Evolutionary conservation across 2,329 filamentous ascomycete species (phyloP).

Genomic region (Fusarium abutilonis): DNA sequence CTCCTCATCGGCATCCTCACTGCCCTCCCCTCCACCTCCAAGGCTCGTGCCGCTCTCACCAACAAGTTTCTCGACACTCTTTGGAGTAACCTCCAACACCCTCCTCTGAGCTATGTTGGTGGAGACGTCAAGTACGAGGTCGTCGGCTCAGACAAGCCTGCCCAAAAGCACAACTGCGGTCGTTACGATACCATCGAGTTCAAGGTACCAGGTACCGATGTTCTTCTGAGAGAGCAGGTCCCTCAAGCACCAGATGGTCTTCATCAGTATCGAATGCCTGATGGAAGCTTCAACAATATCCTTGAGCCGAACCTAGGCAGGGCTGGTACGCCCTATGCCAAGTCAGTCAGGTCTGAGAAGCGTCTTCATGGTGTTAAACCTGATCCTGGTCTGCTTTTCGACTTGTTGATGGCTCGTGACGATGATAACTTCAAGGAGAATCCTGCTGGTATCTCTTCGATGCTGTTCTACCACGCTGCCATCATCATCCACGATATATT

Average conservation of each 20-base stretch:
- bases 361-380: slow-evolving; percentile 69
- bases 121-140: slow-evolving; percentile 54
- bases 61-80: slow-evolving; percentile 62
- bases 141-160: slow-evolving; percentile 46
- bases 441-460: slow-evolving; percentile 76
- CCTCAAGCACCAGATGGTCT: slow-evolving; percentile 52
- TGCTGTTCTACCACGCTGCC: slow-evolving; percentile 78
- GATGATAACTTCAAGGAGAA: slow-evolving; percentile 66
- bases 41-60: slow-evolving; percentile 53
- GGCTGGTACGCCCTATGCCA: slow-evolving; percentile 74
- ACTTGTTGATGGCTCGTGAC: slow-evolving; percentile 70
- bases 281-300: slow-evolving; percentile 64
- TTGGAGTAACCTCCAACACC: slow-evolving; percentile 65
- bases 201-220: slow-evolving; percentile 51
- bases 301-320: slow-evolving; percentile 70
- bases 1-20: slow-evolving; percentile 54
- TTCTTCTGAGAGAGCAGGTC: slow-evolving; percentile 51
- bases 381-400: slow-evolving; percentile 73
- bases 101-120: slow-evolving; percentile 58
- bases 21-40: slow-evolving; percentile 50
- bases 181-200: slow-evolving; percentile 52
- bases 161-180: slow-evolving; percentile 48
- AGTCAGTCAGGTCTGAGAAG: slow-evolving; percentile 67
- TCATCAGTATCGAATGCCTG: slow-evolving; percentile 50
- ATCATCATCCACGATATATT: slow-evolving; percentile 60